A percentile compares a stretch with the other conserved stretches of the same genome.
Conservation (phyloP, 1,139 yeast genomes). For the Suhomyces chickasaworum region DNA sequence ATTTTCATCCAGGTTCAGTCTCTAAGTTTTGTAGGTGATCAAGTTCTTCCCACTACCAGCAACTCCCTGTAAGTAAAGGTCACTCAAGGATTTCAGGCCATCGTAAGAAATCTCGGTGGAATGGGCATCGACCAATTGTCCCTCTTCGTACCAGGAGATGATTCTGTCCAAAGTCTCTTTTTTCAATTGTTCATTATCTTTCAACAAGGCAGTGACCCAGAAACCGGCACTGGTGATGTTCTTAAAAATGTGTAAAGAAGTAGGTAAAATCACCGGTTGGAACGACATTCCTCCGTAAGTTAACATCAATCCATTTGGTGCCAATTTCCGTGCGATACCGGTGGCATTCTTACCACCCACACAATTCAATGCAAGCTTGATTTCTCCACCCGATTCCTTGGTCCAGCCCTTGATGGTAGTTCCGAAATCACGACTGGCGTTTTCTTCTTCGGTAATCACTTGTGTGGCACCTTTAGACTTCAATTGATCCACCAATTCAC, state of each 20-base stretch:
- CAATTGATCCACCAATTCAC: slow-evolving; percentile 62
- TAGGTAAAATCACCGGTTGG: slow-evolving; percentile 89
- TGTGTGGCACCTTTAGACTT: slow-evolving; percentile 73
- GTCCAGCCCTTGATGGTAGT: slow-evolving; percentile 64
- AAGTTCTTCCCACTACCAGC: slow-evolving; percentile 50
- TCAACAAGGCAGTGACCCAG: slow-evolving; percentile 86
- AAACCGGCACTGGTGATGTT: slow-evolving; percentile 84
- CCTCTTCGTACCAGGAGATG: slow-evolving; percentile 65
- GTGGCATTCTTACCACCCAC: slow-evolving; percentile 90
- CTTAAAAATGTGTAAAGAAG: slow-evolving; percentile 86
- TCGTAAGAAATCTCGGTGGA: slow-evolving; percentile 49
- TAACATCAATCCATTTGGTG: slow-evolving; percentile 65
- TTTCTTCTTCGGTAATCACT: slow-evolving; percentile 87
- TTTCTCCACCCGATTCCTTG: slow-evolving; percentile 52
- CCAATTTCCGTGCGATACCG: slow-evolving; percentile 78
- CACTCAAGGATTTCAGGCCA: slow-evolving; percentile 52
- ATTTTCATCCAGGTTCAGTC: not conserved
- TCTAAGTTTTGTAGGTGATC: slow-evolving; percentile 26
- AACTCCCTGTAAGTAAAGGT: slow-evolving; percentile 55
- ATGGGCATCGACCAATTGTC: slow-evolving; percentile 63
- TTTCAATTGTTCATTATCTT: slow-evolving; percentile 64
- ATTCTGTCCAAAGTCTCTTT: slow-evolving; percentile 59
- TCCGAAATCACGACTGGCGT: slow-evolving; percentile 65
- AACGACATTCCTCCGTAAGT: slow-evolving; percentile 98
- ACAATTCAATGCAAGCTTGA: slow-evolving; percentile 84